phyloP scores from a whole-genome alignment of 139 green algal genomes.

The Penium margaritaceum region DNA sequence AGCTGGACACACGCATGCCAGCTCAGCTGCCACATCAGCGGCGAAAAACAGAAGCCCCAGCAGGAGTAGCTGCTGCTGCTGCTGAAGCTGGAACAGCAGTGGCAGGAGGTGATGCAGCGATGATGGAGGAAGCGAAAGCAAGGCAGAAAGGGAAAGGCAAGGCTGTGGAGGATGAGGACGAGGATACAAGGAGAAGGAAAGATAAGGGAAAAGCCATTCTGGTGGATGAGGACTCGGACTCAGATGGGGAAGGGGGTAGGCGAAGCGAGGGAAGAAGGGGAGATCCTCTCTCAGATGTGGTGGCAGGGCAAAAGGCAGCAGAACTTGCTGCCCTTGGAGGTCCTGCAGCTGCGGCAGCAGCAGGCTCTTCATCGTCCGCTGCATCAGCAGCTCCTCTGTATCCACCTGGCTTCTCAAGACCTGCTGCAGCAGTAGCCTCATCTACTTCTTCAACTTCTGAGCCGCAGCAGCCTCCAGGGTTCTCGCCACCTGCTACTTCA shows the following conservation, averaged over 20 bases:
- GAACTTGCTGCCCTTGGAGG: background rate
- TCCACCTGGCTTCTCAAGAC: too few species aligned
- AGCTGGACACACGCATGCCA: constrained; percentile 36
- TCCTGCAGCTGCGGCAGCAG: background rate
- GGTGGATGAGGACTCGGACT: too few species aligned
- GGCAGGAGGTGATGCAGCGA: background rate
- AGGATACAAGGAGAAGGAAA: background rate
- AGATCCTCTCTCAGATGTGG: background rate
- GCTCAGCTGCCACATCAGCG: too few species aligned
- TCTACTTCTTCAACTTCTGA: too few species aligned
- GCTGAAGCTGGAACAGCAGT: background rate
- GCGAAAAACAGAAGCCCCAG: too few species aligned
- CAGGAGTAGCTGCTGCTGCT: background rate
- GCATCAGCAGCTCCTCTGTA: too few species aligned
- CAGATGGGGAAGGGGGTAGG: constrained; percentile 4
- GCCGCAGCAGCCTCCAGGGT: too few species aligned
- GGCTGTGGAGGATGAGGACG: constrained; percentile 27
- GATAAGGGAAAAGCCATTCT: constrained; percentile 18
- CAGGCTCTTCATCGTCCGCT: background rate
- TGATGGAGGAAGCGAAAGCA: background rate
- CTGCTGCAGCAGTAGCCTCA: too few species aligned
- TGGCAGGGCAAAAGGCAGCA: background rate
- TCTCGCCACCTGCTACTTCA: too few species aligned
- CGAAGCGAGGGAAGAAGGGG: background rate
- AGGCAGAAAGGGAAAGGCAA: constrained; percentile 38